Base-by-base conservation (phyloP, 2,329 filamentous ascomycete genomes). In the Coniosporium tulheliwenetii region DNA sequence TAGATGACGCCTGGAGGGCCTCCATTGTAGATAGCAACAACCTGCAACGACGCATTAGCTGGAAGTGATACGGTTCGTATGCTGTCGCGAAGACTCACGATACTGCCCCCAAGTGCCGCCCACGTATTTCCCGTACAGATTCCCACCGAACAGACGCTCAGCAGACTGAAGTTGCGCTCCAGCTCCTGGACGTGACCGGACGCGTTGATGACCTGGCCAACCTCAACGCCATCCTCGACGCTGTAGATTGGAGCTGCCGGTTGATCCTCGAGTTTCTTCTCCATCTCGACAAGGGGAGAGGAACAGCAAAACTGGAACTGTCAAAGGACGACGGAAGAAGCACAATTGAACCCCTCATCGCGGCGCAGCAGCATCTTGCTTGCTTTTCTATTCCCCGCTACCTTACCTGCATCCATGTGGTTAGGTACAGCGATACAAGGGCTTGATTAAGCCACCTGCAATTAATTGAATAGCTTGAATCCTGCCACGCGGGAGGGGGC, bases 121-220 rank as follows among this genome's bases (percentile, higher is more conserved):
- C 50, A 55, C n/a, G 53, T 48, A 48, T 63, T 62, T 37, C 59
- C 64, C 8, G 62, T 65, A 1, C 60, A 60, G 19, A 67, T 60
- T 3, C 64, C 67, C 29, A 70, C 60, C 9, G 61, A 55, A 48
- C 62, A 67, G 36, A 70, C 62, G 30, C 57, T 63, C 46, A 64
- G 48, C 2, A 72, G 51, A 33, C 61, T 63, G 51, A 71, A 71
- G 33, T 67, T 63, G 1, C 67, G 59, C 36, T 70, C 61, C 2
- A 73, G 55, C 48, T 72, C 67, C 47, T 72, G 67, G 34, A 62
- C 57, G 49, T 73, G 67, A 1, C 69, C 69, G 2, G 65, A 68
- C 2, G 63, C 63, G 47, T 71, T 71, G 44, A 71, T 50, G 5
- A 61, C 52, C 38, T 62, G 52, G n/a, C 52, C 54, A 8, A 13